Evolutionary conservation across 2,329 filamentous ascomycete species (phyloP).

Genomic region (Colletotrichum sp.): DNA sequence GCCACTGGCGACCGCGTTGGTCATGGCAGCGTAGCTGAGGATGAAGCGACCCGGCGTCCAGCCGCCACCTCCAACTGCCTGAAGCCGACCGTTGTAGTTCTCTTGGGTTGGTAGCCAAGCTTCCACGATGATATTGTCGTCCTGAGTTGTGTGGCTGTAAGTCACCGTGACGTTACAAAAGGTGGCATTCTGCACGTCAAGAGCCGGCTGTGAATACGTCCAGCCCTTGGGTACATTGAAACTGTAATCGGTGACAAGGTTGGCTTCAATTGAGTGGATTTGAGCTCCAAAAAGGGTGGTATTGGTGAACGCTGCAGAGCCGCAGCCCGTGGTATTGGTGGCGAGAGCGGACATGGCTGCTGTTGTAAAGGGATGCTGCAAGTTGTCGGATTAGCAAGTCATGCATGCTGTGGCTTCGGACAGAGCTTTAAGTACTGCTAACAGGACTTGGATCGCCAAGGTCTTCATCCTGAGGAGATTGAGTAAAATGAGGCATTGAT

Average conservation of each 20-base stretch:
- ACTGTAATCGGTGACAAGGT: neutral
- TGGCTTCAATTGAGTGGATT: neutral
- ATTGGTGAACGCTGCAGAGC: neutral
- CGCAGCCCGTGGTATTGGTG: neutral
- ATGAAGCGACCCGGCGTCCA: neutral
- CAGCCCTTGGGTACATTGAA: neutral
- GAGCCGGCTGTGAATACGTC: neutral
- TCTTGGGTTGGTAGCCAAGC: constrained; percentile 7
- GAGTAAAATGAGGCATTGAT: neutral
- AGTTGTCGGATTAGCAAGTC: neutral
- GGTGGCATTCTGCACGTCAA: neutral
- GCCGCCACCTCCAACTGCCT: constrained; percentile 22
- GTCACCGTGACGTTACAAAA: constrained; percentile 24
- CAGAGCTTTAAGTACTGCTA: neutral
- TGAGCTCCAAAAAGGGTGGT: neutral
- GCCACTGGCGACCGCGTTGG: neutral
- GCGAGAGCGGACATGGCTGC: neutral
- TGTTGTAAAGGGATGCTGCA: neutral
- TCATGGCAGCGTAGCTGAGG: neutral
- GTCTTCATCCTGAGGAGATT: accelerated
- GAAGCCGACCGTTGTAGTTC: constrained; percentile 24
- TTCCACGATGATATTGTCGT: constrained; percentile 13
- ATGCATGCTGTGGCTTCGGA: neutral
- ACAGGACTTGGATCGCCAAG: accelerated
- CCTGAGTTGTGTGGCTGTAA: constrained; percentile 4